Base-by-base conservation (phyloP, 176 grass and related monocot genomes). In the Metroxylon sagu region DNA sequence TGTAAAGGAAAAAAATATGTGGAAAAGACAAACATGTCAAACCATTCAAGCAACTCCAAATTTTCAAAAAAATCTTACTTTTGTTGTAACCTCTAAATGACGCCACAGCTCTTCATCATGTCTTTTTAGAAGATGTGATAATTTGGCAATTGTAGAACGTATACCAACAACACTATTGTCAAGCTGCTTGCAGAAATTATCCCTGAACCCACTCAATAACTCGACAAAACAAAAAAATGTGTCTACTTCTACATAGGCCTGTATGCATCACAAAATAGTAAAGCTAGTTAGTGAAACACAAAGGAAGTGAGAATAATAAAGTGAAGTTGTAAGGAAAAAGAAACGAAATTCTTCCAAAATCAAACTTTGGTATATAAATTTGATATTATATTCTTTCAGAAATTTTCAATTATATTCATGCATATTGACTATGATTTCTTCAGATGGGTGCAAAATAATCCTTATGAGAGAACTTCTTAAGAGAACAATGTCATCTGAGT, bases 51-150 rank as follows among this genome's bases (percentile, higher is more conserved):
- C 5, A 59, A 3, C 21, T 25, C 52, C 6, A 60, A 17, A 60
- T 35, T 50, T 43, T 43, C 55, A 4, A 58, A 66, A 66, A 71
- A 74, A 59, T 56, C 53, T 66, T 85, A 92, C 93, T 85, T 98
- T 89, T 31, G 87, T 98, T 60, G 71, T 81, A 29, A 89, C 79
- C 60, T 98, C 93, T 70, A 98, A 83, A 75, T 98, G 93, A 53
- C 93, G 78, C 93, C 93, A 92, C 53, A 98, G 93, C 73, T 98
- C 93, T 72, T 92, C 87, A n/a, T 98, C 93, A 18, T 98, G 87
- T 18, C 80, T 92, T 83, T 80, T 92, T 48, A 98, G 68, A 77
- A 98, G 81, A 25, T 98, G 87, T 14, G 87, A 92, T 43, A 92
- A 67, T 85, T 72, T 92, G 48, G 66, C 68, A 52, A 98, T 98